A percentile compares a stretch with the other conserved stretches of the same genome.
Conservation (phyloP, 805 yeast genomes). For the Saccharomyces kudriavzevii region DNA sequence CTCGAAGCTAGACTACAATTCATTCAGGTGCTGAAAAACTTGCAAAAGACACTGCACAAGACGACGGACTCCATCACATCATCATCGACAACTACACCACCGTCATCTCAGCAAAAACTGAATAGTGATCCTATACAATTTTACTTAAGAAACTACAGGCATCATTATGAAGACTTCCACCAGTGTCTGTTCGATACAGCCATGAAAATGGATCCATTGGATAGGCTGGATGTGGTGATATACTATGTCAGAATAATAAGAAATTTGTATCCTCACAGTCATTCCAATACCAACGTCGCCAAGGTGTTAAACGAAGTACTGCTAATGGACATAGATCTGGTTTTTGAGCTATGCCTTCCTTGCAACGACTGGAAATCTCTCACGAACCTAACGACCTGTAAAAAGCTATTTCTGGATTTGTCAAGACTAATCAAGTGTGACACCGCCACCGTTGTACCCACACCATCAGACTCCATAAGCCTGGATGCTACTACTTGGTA, state of each 20-base stretch:
- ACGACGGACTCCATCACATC: conserved; percentile 30
- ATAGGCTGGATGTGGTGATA: conserved; percentile 24
- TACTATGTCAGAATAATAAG: conserved; percentile 22
- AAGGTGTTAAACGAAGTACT: not conserved
- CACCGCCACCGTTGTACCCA: not conserved
- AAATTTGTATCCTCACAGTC: conserved; percentile 17
- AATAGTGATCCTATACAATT: conserved; percentile 34
- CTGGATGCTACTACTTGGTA: not conserved
- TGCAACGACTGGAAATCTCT: conserved; percentile 16
- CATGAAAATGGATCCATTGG: conserved; percentile 26
- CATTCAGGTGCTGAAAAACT: conserved; percentile 50
- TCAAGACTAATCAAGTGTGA: not conserved
- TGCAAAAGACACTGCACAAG: conserved; percentile 51
- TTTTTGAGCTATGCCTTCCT: conserved; percentile 17
- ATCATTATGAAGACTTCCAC: conserved; percentile 30
- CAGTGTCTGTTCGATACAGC: conserved; percentile 27
- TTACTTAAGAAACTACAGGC: conserved; percentile 21
- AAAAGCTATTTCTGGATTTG: conserved; percentile 8
- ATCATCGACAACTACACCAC: conserved; percentile 58
- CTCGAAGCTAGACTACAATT: conserved; percentile 79
- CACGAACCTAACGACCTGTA: conserved; percentile 14
- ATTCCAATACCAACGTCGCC: not conserved
- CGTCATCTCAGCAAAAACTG: conserved; percentile 54
- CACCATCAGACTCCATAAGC: not conserved
- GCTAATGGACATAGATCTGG: not conserved